Evolutionary conservation across 768 basidiomycete genomes (phyloP), one percentile per base, ranked within the genome.

Genomic region (Xanthoconium stramineum): DNA sequence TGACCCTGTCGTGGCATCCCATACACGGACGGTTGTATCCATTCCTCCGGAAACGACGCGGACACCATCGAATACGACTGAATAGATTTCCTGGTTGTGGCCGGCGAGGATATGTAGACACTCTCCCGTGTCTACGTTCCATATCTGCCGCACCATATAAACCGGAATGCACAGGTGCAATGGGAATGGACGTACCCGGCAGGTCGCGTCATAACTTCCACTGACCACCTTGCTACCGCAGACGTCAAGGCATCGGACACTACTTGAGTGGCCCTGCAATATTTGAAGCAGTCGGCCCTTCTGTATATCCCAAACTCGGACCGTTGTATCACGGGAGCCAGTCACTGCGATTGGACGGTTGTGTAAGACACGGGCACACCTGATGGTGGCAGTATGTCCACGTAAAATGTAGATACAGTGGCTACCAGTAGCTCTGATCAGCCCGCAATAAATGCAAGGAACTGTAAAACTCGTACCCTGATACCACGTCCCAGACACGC

Each of bases 261-360:
- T 92, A 40, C 82, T 76, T 29, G 76, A 73, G 68, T 99, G 96
- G 0, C 96, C 96, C 19, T 75, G 71, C 33, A 99, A 76, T 8
- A 86, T 76, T 17, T 82, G 77, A 35, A 91, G 66, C 55, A 82
- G 72, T 45, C 80, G 76, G 0, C 96, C 96, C 13, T 77, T 80
- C 69, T 92, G 89, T 35, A 99, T 82, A 70, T 99, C 91, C 96
- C 96, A 99, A 0, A 97, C 91, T 1, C 93, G 80, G 38, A 98
- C 67, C 5, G 91, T 92, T 15, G 80, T 76, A 62, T 98, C 96
- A 17, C 96, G 81, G 35, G 93, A 92, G 46, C 94, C 96, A 0
- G 90, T 89, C 35, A 99, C 85, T 0, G 93, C 94, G 50, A 96
- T 80, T 0, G 96, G 94, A 12, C 91, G 81, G 38, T 87, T 85